Conservation (phyloP, 306 rosid species). For the Corylus americana region DNA sequence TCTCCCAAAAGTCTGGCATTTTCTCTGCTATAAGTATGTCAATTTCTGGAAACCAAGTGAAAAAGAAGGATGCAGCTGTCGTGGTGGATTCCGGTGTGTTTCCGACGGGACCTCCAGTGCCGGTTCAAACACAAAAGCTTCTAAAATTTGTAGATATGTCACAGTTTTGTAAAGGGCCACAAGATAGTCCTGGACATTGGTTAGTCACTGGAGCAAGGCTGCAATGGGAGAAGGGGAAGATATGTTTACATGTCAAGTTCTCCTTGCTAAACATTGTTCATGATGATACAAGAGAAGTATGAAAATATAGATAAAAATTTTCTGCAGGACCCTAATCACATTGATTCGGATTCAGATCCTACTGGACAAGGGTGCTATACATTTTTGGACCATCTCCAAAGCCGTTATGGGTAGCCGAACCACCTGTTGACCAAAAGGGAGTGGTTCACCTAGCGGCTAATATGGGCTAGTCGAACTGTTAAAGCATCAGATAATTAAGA, state of each 20-base stretch:
- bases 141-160: constrained; percentile 71
- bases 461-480: no score
- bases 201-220: constrained; percentile 79
- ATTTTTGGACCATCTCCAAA: no score
- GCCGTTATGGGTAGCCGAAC: no score
- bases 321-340: no score
- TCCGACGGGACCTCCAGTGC: constrained; percentile 81
- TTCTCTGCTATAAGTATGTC: constrained; percentile 70
- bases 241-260: constrained; percentile 70
- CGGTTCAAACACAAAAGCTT: constrained; percentile 57
- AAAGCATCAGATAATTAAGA: no score
- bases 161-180: constrained; percentile 67
- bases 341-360: not conserved
- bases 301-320: no score
- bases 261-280: constrained; percentile 57
- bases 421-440: no score
- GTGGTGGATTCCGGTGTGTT: constrained; percentile 80
- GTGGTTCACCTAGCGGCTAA: no score
- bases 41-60: constrained; percentile 37
- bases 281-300: not conserved
- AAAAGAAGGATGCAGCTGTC: constrained; percentile 41
- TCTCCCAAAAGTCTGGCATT: constrained; percentile 61
- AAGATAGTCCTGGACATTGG: constrained; percentile 92
- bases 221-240: constrained; percentile 72
- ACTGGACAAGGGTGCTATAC: no score